Evolutionary conservation across 176 grass and related monocot genomes (phyloP).

Genomic region (Oryza meyeriana): DNA sequence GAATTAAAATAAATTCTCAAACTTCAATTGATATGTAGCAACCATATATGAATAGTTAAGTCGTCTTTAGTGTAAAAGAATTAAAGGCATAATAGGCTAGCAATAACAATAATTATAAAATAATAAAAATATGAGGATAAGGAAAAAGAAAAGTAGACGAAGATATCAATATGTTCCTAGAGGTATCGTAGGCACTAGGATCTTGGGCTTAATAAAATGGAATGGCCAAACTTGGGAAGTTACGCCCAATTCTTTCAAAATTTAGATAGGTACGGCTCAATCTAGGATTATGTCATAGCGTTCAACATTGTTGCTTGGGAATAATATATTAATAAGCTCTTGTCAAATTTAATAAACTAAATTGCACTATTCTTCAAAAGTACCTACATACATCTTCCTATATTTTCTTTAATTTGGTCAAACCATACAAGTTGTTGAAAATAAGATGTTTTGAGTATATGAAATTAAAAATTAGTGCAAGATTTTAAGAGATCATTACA

Average conservation of each 20-base stretch:
- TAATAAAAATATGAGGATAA: not conserved
- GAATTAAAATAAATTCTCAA: not conserved
- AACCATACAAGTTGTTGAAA: not conserved
- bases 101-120: not conserved
- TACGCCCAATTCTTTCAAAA: not conserved
- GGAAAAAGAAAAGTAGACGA: not conserved
- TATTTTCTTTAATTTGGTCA: not conserved
- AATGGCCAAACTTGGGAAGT: not conserved
- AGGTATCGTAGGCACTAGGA: not conserved
- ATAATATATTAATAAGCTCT: not conserved
- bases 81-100: not conserved
- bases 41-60: not conserved
- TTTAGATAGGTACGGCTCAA: not conserved
- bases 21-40: not conserved
- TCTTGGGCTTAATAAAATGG: not conserved
- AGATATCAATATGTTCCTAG: not conserved
- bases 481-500: not conserved
- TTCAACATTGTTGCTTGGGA: not conserved
- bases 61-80: not conserved
- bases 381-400: not conserved
- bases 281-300: not conserved
- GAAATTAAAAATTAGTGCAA: not conserved
- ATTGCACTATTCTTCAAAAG: not conserved
- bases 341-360: not conserved
- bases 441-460: not conserved